Conservation (phyloP, 2,329 filamentous ascomycete genomes). For the Proliferodiscus dingleyae region DNA sequence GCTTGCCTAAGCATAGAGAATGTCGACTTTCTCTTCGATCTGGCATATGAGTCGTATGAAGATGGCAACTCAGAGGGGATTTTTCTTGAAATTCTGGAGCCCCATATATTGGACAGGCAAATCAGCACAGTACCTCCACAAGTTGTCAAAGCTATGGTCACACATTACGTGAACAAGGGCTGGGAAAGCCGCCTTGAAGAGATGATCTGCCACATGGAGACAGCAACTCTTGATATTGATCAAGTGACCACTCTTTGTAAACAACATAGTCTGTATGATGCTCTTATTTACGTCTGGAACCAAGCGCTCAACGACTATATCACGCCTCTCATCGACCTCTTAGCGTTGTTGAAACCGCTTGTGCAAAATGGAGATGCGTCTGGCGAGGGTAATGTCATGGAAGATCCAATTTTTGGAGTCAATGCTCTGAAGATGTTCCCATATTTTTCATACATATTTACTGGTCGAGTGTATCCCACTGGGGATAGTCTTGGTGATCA, state of each 20-base stretch:
- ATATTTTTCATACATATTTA: conserved; percentile 87
- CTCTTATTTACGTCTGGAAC: conserved; percentile 95
- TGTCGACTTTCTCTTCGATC: conserved; percentile 81
- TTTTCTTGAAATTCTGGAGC: conserved; percentile 84
- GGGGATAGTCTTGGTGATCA: conserved; percentile 68
- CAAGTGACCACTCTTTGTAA: conserved; percentile 89
- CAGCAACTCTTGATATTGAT: conserved; percentile 86
- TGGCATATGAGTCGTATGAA: conserved; percentile 86
- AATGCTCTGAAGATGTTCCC: conserved; percentile 90
- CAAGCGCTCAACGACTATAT: conserved; percentile 84
- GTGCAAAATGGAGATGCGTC: conserved; percentile 51
- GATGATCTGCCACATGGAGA: conserved; percentile 89
- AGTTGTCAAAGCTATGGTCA: conserved; percentile 80
- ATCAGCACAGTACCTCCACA: conserved; percentile 73
- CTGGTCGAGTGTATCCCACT: conserved; percentile 86
- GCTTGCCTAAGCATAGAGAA: conserved; percentile 77
- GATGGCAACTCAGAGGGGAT: conserved; percentile 66
- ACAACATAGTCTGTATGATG: conserved; percentile 87
- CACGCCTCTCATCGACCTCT: conserved; percentile 79
- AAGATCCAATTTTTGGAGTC: conserved; percentile 57
- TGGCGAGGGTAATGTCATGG: conserved; percentile 48
- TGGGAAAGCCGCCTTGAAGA: conserved; percentile 80
- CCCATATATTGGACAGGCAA: conserved; percentile 75
- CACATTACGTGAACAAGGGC: conserved; percentile 71
- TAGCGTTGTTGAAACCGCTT: conserved; percentile 61